phyloP scores from a whole-genome alignment of 768 basidiomycete species.

The Vararia minispora region DNA sequence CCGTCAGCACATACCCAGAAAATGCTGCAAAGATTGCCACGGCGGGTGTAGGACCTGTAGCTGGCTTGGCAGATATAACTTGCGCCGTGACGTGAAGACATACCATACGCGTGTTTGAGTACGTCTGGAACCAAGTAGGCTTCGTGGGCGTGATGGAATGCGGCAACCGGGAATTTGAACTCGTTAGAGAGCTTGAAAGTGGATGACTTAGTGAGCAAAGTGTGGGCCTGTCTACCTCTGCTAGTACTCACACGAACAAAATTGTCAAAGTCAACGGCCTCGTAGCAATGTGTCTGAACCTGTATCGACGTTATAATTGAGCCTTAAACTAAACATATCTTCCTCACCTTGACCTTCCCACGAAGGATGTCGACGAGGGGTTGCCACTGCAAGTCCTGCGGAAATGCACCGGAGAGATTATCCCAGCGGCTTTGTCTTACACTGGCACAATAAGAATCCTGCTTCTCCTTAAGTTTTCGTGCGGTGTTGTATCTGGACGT shows the following conservation, averaged over 20 bases:
- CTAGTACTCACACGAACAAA: constrained; percentile 45
- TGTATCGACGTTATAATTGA: constrained; percentile 14
- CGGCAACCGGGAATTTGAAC: constrained; percentile 70
- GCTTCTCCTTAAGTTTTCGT: constrained; percentile 49
- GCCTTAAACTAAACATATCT: background rate
- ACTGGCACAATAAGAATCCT: constrained; percentile 61
- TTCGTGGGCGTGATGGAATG: constrained; percentile 73
- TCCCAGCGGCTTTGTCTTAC: constrained; percentile 37
- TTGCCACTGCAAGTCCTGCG: constrained; percentile 63
- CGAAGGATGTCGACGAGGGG: constrained; percentile 73
- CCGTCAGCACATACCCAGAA: constrained; percentile 21
- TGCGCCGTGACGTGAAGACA: background rate
- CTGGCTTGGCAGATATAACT: constrained; percentile 11
- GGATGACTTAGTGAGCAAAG: background rate
- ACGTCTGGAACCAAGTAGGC: constrained; percentile 74
- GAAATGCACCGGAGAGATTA: constrained; percentile 38
- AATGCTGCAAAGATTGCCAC: constrained; percentile 68
- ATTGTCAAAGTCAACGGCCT: constrained; percentile 64
- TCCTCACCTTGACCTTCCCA: constrained; percentile 68
- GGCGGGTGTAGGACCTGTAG: constrained; percentile 59
- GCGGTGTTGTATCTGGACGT: constrained; percentile 77
- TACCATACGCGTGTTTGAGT: constrained; percentile 53
- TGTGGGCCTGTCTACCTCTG: too few species aligned
- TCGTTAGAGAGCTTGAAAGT: constrained; percentile 59
- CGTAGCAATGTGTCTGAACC: constrained; percentile 62